Percentiles rank a stretch among this genome's conserved stretches.
These are phyloP conservation scores for Populus simonii DNA, from an alignment of 345 rosid species.

Conservation along the genomic window DNA sequence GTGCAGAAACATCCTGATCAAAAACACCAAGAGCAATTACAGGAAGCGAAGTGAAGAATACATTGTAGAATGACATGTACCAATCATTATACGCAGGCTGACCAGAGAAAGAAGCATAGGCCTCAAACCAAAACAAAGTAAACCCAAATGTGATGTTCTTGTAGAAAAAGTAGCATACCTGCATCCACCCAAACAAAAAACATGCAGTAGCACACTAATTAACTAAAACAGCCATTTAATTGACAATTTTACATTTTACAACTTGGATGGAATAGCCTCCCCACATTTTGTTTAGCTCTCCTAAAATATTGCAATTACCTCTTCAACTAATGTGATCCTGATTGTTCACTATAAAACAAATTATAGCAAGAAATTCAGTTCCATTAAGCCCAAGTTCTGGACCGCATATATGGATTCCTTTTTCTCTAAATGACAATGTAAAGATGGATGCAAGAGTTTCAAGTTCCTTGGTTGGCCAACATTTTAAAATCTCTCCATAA, in stretches of 20 bases:
- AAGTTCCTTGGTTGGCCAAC: neutral
- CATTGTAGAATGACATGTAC: slow-evolving; percentile 90
- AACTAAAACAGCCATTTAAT: neutral
- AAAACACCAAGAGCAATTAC: slow-evolving; percentile 94
- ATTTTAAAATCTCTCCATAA: neutral
- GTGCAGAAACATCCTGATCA: slow-evolving; percentile 91
- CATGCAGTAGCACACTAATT: neutral
- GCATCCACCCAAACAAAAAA: slow-evolving; percentile 25
- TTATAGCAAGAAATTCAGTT: too few relatives aligned
- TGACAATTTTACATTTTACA: too few relatives aligned
- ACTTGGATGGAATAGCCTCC: too few relatives aligned
- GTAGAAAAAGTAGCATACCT: slow-evolving; percentile 98
- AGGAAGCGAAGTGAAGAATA: slow-evolving; percentile 95
- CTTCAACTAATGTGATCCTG: too few relatives aligned
- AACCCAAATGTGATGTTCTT: slow-evolving; percentile 89
- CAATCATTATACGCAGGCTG: slow-evolving; percentile 93
- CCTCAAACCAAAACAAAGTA: slow-evolving; percentile 93
- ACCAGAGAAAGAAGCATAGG: slow-evolving; percentile 86
- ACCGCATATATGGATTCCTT: too few relatives aligned
- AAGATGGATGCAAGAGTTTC: neutral
- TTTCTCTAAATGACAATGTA: neutral
- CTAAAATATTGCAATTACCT: too few relatives aligned
- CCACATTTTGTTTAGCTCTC: too few relatives aligned
- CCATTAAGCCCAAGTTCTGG: too few relatives aligned
- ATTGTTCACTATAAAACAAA: too few relatives aligned